Percentiles rank a stretch among this genome's conserved stretches.
Evolutionary conservation across 768 basidiomycete species (phyloP).

Genomic region (Termitomyces sp.): DNA sequence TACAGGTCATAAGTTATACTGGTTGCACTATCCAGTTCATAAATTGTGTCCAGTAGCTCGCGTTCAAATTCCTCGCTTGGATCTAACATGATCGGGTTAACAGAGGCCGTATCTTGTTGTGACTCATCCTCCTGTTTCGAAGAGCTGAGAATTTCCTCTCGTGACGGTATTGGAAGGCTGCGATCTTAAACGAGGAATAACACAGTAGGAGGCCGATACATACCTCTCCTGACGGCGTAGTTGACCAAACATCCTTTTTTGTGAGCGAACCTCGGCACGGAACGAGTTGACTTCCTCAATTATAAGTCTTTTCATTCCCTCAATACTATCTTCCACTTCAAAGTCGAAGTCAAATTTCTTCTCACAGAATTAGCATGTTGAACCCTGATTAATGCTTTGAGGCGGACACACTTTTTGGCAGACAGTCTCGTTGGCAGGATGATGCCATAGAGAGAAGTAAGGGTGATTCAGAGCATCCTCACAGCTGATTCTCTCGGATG

Average conservation of each 20-base stretch:
- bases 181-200: background rate
- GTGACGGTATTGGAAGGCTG: slow-evolving; percentile 73
- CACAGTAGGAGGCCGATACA: slow-evolving; percentile 7
- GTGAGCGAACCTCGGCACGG: slow-evolving; percentile 82
- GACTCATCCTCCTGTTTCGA: slow-evolving; percentile 61
- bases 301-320: slow-evolving; percentile 92
- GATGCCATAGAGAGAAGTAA: slow-evolving; percentile 94
- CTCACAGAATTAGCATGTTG: background rate
- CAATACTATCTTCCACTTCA: slow-evolving; percentile 93
- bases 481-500: slow-evolving; percentile 94
- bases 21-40: background rate
- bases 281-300: slow-evolving; percentile 88
- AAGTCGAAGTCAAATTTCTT: slow-evolving; percentile 97
- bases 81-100: slow-evolving; percentile 74
- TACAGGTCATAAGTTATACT: background rate
- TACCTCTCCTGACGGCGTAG: slow-evolving; percentile 76
- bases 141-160: slow-evolving; percentile 77
- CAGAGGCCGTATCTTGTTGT: slow-evolving; percentile 60
- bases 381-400: background rate
- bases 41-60: slow-evolving; percentile 40
- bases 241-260: slow-evolving; percentile 66
- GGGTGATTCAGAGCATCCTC: slow-evolving; percentile 94
- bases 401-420: slow-evolving; percentile 60
- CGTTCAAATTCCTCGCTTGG: slow-evolving; percentile 82
- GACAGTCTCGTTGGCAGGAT: slow-evolving; percentile 87